phyloP scores from a whole-genome alignment of 768 basidiomycete genomes.

The Lepiota brunneoincarnata region DNA sequence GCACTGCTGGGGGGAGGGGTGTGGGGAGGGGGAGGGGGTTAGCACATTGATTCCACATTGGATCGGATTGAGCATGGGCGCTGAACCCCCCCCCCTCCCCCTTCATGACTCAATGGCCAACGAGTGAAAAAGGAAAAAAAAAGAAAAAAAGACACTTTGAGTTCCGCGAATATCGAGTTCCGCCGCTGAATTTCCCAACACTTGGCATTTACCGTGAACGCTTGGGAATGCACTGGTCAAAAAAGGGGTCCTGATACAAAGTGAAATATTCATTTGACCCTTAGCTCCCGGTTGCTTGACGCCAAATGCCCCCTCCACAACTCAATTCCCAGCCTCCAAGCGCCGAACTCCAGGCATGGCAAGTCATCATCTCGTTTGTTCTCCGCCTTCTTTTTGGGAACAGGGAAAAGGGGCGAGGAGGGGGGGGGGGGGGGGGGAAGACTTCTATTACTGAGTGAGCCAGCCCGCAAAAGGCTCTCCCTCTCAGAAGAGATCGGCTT shows the following conservation, averaged over 20 bases:
- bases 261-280: neutral
- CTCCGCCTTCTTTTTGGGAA: no score
- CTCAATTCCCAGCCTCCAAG: no score
- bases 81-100: no score
- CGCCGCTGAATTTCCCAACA: constrained; percentile 6
- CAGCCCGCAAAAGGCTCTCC: neutral
- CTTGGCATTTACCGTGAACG: constrained; percentile 2
- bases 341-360: no score
- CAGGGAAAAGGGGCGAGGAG: neutral
- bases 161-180: neutral
- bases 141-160: neutral
- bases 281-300: neutral
- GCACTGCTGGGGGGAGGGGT: no score
- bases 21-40: no score
- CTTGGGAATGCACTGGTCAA: neutral
- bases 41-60: no score
- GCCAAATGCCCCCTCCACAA: neutral
- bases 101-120: neutral
- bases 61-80: no score
- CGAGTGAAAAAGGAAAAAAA: neutral
- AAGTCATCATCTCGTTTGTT: no score
- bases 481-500: neutral
- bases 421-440: neutral
- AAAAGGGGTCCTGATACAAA: neutral
- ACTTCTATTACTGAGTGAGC: neutral